Conservation (phyloP, 2,329 filamentous ascomycete species). For the Bertia moriformis region DNA sequence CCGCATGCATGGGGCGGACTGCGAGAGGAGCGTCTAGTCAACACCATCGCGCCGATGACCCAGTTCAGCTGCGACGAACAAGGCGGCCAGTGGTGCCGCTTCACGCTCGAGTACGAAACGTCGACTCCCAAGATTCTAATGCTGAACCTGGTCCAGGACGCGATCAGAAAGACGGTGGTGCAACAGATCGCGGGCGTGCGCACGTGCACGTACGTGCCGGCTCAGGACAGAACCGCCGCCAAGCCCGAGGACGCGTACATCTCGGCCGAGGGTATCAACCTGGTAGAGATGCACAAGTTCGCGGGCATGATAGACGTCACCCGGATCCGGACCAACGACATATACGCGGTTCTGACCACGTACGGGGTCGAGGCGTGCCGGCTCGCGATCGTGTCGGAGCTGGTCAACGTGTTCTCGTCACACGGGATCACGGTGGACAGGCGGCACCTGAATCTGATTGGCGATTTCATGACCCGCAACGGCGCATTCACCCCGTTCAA, state of each 20-base stretch:
- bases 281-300: conserved; percentile 80
- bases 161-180: conserved; percentile 65
- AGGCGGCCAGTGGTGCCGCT: conserved; percentile 59
- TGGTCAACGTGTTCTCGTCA: conserved; percentile 70
- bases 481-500: conserved; percentile 86
- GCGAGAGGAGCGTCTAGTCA: conserved; percentile 50
- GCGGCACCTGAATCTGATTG: conserved; percentile 86
- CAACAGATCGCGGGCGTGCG: conserved; percentile 72
- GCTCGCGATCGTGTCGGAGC: conserved; percentile 71
- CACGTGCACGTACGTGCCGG: conserved; percentile 50
- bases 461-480: conserved; percentile 91
- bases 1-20: conserved; percentile 25
- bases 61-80: conserved; percentile 68
- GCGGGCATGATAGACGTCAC: conserved; percentile 75
- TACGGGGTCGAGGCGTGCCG: conserved; percentile 93
- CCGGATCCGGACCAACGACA: conserved; percentile 80
- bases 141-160: conserved; percentile 75
- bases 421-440: conserved; percentile 89
- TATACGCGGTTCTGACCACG: conserved; percentile 65
- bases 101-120: conserved; percentile 71
- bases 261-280: conserved; percentile 72
- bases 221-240: conserved; percentile 38
- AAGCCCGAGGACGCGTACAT: conserved; percentile 41
- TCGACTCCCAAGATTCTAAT: conserved; percentile 80
- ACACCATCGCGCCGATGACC: conserved; percentile 50